Base-by-base conservation (phyloP, 2,329 filamentous ascomycete species). In the Chlorencoelia australis region DNA sequence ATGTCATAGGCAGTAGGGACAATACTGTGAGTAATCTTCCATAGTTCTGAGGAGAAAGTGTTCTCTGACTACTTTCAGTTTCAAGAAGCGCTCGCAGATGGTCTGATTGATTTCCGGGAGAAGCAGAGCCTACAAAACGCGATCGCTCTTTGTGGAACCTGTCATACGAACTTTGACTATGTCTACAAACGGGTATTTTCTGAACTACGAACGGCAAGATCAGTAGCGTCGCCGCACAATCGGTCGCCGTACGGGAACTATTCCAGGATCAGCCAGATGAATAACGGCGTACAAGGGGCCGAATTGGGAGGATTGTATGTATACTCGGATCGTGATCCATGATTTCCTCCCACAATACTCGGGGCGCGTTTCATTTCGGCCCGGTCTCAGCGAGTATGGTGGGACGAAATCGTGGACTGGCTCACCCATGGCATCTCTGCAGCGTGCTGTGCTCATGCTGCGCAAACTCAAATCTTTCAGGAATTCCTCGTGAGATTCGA, bases 1-100 rank as follows among this genome's bases (percentile, higher is more conserved):
- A 46, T 45, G 35, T 45, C 38, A 42, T 47, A 21, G 36, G 40
- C 35, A 42, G 43, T 24, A 47, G 39, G 40, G 34, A 45, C 37
- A 39, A 43, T 9, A 43, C 35, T 40, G 35, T 43, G 40, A 43
- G 42, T 42, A 18, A 2, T 28, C 5, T 17, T 32, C n/a, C 39
- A 21, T 35, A 32, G 32, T 41, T 24, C 2, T 17, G 27, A 4
- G 7, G 2, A 30, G 5, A 2, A 30, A 17, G n/a, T n/a, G n/a
- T n/a, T n/a, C n/a, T 46, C 30, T 45, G 18, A 42, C 33, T 42
- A 39, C 29, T 42, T 24, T 27, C 17, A 46, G 44, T 46, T 46
- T 34, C 30, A 39, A 14, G 36, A 44, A 4, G 37, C 39, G 16
- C 34, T 47, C 33, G 33, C n/a, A 39, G 29, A 30, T 41, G 30